Conservation (phyloP, 2,329 filamentous ascomycete genomes). For the Calonectria pseudoreteaudii region DNA sequence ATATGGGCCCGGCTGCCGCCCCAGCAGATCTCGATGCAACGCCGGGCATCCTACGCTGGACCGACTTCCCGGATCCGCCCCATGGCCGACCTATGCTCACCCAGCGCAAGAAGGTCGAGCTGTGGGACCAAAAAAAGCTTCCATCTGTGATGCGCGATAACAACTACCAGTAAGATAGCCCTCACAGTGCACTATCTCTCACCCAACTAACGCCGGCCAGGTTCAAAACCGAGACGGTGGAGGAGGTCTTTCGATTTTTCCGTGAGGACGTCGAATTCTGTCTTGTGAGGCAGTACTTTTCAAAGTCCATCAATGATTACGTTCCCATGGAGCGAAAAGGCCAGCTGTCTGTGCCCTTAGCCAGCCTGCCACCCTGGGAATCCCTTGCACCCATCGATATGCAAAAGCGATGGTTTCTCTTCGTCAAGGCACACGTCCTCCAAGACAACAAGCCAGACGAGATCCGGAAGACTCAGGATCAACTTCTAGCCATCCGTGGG, state of each 20-base stretch:
- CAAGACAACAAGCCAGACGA: conserved; percentile 70
- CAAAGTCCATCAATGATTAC: conserved; percentile 48
- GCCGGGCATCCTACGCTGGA: conserved; percentile 66
- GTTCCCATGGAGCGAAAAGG: conserved; percentile 46
- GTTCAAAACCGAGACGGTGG: conserved; percentile 65
- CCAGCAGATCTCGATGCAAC: conserved; percentile 55
- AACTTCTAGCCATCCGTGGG: conserved; percentile 58
- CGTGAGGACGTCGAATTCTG: conserved; percentile 66
- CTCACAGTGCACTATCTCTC: fast-evolving
- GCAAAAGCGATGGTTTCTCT: conserved; percentile 66
- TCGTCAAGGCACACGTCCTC: conserved; percentile 63
- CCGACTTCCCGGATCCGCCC: conserved; percentile 70
- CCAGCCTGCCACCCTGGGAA: conserved; percentile 59
- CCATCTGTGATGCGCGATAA: conserved; percentile 63
- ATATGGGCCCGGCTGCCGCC: conserved; percentile 55
- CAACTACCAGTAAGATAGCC: conserved; percentile 58
- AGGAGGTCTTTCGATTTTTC: conserved; percentile 66
- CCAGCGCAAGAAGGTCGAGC: conserved; percentile 67
- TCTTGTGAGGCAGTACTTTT: conserved; percentile 61
- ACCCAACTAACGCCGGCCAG: conserved; percentile 38
- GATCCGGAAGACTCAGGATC: conserved; percentile 65
- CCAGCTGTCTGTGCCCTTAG: conserved; percentile 29
- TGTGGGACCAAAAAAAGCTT: conserved; percentile 64
- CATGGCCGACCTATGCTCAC: conserved; percentile 59
- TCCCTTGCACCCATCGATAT: conserved; percentile 61